Base-by-base conservation (phyloP, 768 basidiomycete species). In the Amylocystis lapponica region DNA sequence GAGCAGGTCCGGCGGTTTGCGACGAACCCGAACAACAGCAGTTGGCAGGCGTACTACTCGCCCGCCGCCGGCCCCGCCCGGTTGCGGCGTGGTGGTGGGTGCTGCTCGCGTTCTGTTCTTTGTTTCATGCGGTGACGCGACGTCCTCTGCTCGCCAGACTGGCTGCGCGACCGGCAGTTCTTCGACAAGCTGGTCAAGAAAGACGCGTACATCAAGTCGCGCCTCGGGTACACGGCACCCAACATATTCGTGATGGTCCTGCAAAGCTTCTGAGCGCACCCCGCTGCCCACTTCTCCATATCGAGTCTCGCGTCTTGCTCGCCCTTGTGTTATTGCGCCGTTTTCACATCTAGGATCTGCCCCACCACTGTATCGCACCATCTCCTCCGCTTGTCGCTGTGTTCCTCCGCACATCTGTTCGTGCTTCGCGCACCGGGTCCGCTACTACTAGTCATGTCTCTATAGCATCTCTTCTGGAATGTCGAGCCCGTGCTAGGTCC, bases 241-340 rank as follows among this genome's bases (percentile, higher is more conserved):
- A 90, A 91, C 56, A 75, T 89, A 29, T 86, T 86, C 57, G 69
- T 88, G n/a, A n/a, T n/a, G n/a, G n/a, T n/a, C n/a, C n/a, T n/a
- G n/a, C n/a, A n/a, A n/a, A n/a, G n/a, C n/a, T n/a, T n/a, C n/a
- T n/a, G n/a, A n/a, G n/a, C n/a, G n/a, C n/a, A n/a, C n/a, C n/a
- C n/a, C n/a, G n/a, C n/a, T n/a, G n/a, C n/a, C n/a, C n/a, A n/a
- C n/a, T n/a, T n/a, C n/a, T n/a, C n/a, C n/a, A n/a, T n/a, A n/a
- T n/a, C n/a, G n/a, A n/a, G n/a, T n/a, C n/a, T n/a, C n/a, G n/a
- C n/a, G n/a, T n/a, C n/a, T n/a, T n/a, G n/a, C n/a, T n/a, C n/a
- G n/a, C n/a, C n/a, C n/a, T n/a, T n/a, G n/a, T n/a, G n/a, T n/a
- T n/a, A n/a, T n/a, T n/a, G n/a, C n/a, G n/a, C n/a, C n/a, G n/a